phyloP scores from a whole-genome alignment of 148 eudicot species.

The Rhododendron mucronatum region DNA sequence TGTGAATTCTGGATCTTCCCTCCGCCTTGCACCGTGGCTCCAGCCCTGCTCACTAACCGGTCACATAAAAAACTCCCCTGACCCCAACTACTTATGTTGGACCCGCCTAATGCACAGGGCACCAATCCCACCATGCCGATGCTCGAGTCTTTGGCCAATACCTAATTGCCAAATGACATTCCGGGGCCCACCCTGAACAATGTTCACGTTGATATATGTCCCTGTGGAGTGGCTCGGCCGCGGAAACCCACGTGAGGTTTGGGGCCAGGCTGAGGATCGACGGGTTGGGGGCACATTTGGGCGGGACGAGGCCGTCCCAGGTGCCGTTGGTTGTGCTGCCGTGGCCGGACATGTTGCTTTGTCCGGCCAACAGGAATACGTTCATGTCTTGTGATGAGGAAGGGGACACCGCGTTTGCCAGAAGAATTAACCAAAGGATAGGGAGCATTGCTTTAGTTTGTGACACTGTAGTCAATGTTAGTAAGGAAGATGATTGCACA shows the following conservation, averaged over 20 bases:
- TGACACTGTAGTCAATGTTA: no score
- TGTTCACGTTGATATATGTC: conserved; percentile 20
- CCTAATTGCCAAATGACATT: conserved; percentile 29
- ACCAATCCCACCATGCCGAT: conserved; percentile 27
- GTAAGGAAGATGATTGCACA: no score
- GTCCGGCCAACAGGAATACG: conserved; percentile 38
- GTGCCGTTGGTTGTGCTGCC: conserved; percentile 25
- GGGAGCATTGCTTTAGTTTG: not conserved
- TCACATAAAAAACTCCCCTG: no score
- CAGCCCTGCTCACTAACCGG: no score
- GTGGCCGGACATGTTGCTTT: conserved; percentile 46
- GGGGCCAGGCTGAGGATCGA: conserved; percentile 13
- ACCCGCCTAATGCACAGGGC: conserved; percentile 28
- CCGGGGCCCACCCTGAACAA: conserved; percentile 39
- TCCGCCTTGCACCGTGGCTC: no score
- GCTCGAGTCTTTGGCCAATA: not conserved
- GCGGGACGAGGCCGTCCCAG: conserved; percentile 36
- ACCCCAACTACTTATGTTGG: no score
- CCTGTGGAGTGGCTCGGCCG: conserved; percentile 35
- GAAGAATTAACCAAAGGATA: not conserved
- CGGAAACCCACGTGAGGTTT: conserved; percentile 19
- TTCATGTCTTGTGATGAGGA: not conserved
- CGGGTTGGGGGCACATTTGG: conserved; percentile 11
- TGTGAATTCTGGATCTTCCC: no score
- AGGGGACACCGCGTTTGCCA: not conserved